phyloP scores from a whole-genome alignment of 768 basidiomycete genomes.

The Hygrocybe punicea region DNA sequence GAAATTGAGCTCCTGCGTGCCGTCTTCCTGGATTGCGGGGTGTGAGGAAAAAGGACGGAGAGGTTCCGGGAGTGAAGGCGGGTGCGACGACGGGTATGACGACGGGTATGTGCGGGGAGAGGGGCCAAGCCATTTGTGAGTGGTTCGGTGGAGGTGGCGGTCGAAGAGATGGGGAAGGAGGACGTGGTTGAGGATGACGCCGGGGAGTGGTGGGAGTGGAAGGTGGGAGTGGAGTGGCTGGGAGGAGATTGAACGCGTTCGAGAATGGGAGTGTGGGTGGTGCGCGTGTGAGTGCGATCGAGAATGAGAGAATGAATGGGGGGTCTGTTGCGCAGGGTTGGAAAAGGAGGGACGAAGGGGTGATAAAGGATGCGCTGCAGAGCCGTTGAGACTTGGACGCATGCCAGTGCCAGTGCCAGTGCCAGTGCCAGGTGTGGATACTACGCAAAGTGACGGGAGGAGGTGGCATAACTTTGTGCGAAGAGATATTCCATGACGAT shows the following conservation, averaged over 20 bases:
- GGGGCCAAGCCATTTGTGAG: background rate
- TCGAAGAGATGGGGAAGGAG: conserved; percentile 5
- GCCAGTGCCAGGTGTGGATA: no score
- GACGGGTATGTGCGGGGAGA: conserved; percentile 20
- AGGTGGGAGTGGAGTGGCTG: conserved; percentile 16
- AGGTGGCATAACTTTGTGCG: no score
- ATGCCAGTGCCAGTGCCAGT: no score
- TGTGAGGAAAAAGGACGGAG: conserved; percentile 84
- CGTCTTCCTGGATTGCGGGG: conserved; percentile 68
- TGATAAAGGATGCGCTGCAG: no score
- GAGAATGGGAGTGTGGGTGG: conserved; percentile 14
- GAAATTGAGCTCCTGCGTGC: conserved; percentile 49
- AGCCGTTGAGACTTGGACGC: no score
- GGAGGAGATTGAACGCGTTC: conserved; percentile 18
- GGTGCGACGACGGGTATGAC: no score
- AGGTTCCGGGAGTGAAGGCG: conserved; percentile 88
- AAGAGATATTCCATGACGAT: no score
- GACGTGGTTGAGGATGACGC: background rate
- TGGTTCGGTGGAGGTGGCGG: conserved; percentile 1
- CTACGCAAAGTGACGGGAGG: no score
- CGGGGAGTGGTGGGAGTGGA: conserved; percentile 9
- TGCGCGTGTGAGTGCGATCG: conserved; percentile 8
- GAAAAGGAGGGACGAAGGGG: no score
- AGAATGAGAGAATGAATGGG: conserved; percentile 31
- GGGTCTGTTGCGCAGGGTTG: no score